Evolutionary conservation across 2,329 filamentous ascomycete genomes (phyloP).

Genomic region (Alternaria consortialis): DNA sequence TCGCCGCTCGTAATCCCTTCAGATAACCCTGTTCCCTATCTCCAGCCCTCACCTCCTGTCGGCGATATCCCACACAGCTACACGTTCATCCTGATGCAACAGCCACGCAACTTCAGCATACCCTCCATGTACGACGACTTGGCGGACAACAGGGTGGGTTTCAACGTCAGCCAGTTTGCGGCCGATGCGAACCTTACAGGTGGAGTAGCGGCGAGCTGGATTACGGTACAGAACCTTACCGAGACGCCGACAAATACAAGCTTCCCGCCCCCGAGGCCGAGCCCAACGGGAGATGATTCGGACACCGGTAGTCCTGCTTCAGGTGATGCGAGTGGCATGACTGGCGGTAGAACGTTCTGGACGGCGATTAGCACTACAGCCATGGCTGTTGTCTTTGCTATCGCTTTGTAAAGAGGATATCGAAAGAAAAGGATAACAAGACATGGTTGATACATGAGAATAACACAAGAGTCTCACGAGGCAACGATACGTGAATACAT

Average conservation of each 20-base stretch:
- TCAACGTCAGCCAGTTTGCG: conserved; percentile 50
- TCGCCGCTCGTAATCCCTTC: conserved; percentile 24
- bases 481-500: neutral
- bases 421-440: neutral
- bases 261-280: conserved; percentile 31
- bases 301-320: neutral
- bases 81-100: conserved; percentile 40
- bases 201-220: conserved; percentile 52
- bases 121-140: conserved; percentile 39
- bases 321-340: conserved; percentile 21
- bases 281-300: conserved; percentile 16
- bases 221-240: conserved; percentile 47
- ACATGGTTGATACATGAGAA: neutral
- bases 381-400: conserved; percentile 30
- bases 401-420: conserved; percentile 26
- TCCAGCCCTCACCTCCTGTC: conserved; percentile 39
- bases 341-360: conserved; percentile 17
- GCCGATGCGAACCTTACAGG: conserved; percentile 37
- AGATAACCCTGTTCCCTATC: conserved; percentile 32
- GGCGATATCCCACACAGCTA: conserved; percentile 43
- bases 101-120: conserved; percentile 40
- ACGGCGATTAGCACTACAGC: conserved; percentile 14
- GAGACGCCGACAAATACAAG: conserved; percentile 26
- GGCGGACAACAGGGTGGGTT: conserved; percentile 39
- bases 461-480: neutral